phyloP scores from a whole-genome alignment of 2,329 filamentous ascomycete species.

The Neofusicoccum umdonicola region DNA sequence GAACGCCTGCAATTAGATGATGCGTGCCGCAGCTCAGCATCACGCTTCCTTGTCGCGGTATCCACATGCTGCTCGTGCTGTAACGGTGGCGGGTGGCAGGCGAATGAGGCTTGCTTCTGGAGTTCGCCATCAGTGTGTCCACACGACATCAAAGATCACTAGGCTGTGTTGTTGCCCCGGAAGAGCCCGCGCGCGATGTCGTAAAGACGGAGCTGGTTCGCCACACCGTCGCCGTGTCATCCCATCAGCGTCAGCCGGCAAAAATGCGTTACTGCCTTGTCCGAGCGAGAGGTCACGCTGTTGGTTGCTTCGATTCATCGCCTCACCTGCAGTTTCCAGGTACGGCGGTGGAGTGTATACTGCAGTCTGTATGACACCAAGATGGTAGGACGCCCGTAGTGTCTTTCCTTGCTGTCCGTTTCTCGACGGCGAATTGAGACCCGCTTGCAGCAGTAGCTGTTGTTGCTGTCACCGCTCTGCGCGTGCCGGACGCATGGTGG shows the following conservation, averaged over 20 bases:
- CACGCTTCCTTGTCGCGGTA: too few species aligned
- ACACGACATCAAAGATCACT: background rate
- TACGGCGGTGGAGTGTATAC: background rate
- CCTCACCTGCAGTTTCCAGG: background rate
- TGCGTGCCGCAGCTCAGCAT: too few species aligned
- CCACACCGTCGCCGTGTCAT: conserved; percentile 1
- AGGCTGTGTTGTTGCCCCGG: background rate
- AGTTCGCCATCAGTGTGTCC: too few species aligned
- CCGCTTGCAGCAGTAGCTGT: background rate
- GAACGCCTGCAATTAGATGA: too few species aligned
- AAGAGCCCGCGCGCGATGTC: background rate
- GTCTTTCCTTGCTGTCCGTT: background rate
- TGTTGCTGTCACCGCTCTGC: background rate
- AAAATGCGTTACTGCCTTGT: background rate
- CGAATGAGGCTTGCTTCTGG: too few species aligned
- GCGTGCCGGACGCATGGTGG: background rate
- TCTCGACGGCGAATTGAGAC: background rate
- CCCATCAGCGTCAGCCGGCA: background rate
- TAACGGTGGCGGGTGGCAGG: too few species aligned
- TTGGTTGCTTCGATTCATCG: background rate
- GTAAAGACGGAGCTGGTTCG: background rate
- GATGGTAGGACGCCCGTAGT: background rate
- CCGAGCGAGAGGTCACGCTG: background rate
- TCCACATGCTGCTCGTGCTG: too few species aligned
- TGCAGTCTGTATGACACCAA: background rate